These are phyloP conservation scores for Begonia masoniana DNA, from an alignment of 306 rosid species.

Conservation along the genomic window DNA sequence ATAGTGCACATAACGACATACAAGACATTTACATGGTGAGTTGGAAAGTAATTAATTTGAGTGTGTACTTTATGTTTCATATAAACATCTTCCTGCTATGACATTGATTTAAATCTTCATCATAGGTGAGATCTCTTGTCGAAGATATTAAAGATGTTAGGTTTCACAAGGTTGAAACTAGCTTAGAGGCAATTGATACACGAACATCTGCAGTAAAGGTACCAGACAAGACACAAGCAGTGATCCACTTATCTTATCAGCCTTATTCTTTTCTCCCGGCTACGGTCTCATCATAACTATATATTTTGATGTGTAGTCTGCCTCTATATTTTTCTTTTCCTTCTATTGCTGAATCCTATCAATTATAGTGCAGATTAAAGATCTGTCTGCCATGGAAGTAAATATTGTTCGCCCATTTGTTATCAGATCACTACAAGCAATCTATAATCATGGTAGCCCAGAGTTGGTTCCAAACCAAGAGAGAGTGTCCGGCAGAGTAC, in stretches of 20 bases:
- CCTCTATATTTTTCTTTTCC: constrained; percentile 1
- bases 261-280: constrained; percentile 4
- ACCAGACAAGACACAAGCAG: not conserved
- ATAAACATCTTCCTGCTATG: not conserved
- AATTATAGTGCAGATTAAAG: constrained; percentile 41
- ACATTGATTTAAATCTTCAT: constrained; percentile 14
- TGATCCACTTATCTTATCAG: not conserved
- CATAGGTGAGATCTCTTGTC: constrained; percentile 78
- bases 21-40: constrained; percentile 77
- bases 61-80: constrained; percentile 3
- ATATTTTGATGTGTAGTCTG: no score
- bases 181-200: constrained; percentile 76
- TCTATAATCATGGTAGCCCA: constrained; percentile 82
- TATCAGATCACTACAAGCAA: constrained; percentile 77
- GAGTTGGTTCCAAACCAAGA: constrained; percentile 81
- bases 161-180: constrained; percentile 86
- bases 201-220: constrained; percentile 92
- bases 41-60: constrained; percentile 5
- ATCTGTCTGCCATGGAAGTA: constrained; percentile 95
- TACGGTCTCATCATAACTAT: not conserved
- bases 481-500: constrained; percentile 45
- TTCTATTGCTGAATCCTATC: constrained; percentile 7
- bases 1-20: constrained; percentile 76
- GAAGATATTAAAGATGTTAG: constrained; percentile 87
- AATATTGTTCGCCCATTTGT: constrained; percentile 90